A percentile compares a stretch with the other conserved stretches of the same genome.
Evolutionary conservation across 148 eudicot species (phyloP).

Genomic region (Talinum fruticosum): DNA sequence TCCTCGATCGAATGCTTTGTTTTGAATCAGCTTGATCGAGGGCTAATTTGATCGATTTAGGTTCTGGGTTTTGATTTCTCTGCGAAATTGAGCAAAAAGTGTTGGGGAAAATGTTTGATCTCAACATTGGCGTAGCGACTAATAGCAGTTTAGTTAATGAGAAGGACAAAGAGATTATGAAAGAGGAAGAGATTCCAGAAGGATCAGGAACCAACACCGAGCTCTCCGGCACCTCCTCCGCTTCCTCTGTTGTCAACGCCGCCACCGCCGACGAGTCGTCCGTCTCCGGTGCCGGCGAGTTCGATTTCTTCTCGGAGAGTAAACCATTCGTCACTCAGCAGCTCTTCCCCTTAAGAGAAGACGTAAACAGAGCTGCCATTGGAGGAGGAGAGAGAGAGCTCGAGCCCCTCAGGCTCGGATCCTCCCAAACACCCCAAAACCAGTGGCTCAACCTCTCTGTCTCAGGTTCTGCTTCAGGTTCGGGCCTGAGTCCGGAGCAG

Average conservation of each 20-base stretch:
- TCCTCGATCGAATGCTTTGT: slow-evolving; percentile 1
- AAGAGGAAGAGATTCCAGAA: slow-evolving; percentile 15
- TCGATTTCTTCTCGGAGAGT: slow-evolving; percentile 19
- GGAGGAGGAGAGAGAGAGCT: slow-evolving; percentile 4
- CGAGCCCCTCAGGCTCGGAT: slow-evolving; percentile 25
- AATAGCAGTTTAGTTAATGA: slow-evolving; percentile 3
- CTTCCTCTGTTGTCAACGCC: slow-evolving; percentile 46
- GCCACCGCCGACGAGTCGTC: slow-evolving; percentile 40
- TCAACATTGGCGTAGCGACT: slow-evolving; percentile 33
- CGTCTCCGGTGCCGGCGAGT: slow-evolving; percentile 29
- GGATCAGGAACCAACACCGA: slow-evolving; percentile 30
- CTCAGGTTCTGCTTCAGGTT: slow-evolving; percentile 32
- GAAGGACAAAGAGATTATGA: slow-evolving; percentile 3
- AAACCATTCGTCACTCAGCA: slow-evolving; percentile 39
- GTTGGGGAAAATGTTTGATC: slow-evolving; percentile 47
- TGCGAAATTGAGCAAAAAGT: neutral
- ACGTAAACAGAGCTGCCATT: neutral
- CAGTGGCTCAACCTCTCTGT: slow-evolving; percentile 61
- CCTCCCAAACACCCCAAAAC: slow-evolving; percentile 9
- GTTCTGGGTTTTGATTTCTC: slow-evolving; percentile 17
- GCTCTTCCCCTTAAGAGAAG: slow-evolving; percentile 41
- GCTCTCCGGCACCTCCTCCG: slow-evolving; percentile 49
- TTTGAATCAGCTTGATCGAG: neutral
- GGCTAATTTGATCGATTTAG: neutral
- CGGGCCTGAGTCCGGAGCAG: slow-evolving; percentile 22